Evolutionary conservation across 2,329 filamentous ascomycete species (phyloP).

Genomic region (Metarhizium robertsii): DNA sequence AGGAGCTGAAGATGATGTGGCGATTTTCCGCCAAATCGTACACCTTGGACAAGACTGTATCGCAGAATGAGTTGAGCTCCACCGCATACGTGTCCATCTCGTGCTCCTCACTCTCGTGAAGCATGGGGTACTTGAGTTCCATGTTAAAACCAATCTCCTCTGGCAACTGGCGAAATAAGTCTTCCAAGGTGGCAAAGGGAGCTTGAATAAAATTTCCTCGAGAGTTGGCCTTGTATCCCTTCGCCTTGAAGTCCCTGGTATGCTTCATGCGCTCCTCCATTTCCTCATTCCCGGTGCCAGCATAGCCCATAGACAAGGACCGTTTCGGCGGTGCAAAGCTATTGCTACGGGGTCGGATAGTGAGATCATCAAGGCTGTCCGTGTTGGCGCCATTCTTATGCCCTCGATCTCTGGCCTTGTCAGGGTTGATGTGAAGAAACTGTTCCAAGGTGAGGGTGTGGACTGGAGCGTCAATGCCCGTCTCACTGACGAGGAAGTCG

Average conservation of each 20-base stretch:
- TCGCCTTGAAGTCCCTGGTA: slow-evolving; percentile 86
- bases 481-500: slow-evolving; percentile 95
- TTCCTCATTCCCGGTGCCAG: slow-evolving; percentile 27
- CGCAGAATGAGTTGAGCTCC: slow-evolving; percentile 92
- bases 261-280: slow-evolving; percentile 88
- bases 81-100: slow-evolving; percentile 96
- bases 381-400: neutral
- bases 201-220: slow-evolving; percentile 92
- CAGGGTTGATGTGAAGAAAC: slow-evolving; percentile 77
- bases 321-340: slow-evolving; percentile 33
- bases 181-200: slow-evolving; percentile 89
- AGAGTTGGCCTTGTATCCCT: slow-evolving; percentile 93
- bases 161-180: slow-evolving; percentile 80
- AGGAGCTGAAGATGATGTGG: slow-evolving; percentile 95
- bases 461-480: slow-evolving; percentile 91
- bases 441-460: slow-evolving; percentile 92
- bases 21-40: slow-evolving; percentile 75
- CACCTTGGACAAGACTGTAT: slow-evolving; percentile 82
- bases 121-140: slow-evolving; percentile 98
- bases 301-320: slow-evolving; percentile 46
- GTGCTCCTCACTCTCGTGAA: slow-evolving; percentile 88
- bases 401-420: slow-evolving; percentile 24
- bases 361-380: slow-evolving; percentile 1
- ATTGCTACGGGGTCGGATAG: slow-evolving; percentile 20
- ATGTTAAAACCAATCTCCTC: slow-evolving; percentile 90